A percentile compares a stretch with the other conserved stretches of the same genome.
phyloP scores from a whole-genome alignment of 768 basidiomycete genomes.

The Mycena latifolia region DNA sequence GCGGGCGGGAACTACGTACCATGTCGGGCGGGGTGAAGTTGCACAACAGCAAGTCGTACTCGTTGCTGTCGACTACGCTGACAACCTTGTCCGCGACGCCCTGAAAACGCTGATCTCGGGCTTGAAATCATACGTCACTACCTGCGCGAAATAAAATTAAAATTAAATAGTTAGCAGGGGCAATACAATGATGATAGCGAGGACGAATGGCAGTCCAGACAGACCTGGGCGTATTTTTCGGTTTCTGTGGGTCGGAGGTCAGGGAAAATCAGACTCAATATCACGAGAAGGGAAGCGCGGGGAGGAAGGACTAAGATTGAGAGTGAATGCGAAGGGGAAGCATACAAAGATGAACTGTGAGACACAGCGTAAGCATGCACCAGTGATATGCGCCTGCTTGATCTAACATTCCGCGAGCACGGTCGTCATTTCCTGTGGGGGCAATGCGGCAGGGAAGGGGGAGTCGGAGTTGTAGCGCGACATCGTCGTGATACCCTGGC shows the following conservation, averaged over 20 bases:
- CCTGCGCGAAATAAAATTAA: too few relatives aligned
- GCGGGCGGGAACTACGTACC: too few relatives aligned
- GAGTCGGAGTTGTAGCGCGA: constrained; percentile 93
- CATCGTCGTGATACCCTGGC: constrained; percentile 84
- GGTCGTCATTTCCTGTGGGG: constrained; percentile 94
- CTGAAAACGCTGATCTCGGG: constrained; percentile 66
- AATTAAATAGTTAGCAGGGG: too few relatives aligned
- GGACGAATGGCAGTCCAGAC: too few relatives aligned
- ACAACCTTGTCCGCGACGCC: constrained; percentile 93
- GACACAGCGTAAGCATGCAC: constrained; percentile 56
- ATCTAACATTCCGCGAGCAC: constrained; percentile 93
- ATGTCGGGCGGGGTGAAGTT: constrained; percentile 51
- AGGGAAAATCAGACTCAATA: too few relatives aligned
- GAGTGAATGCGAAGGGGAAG: background rate
- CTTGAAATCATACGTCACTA: constrained; percentile 78
- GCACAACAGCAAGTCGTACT: constrained; percentile 89
- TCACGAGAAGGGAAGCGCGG: too few relatives aligned
- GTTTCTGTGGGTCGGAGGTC: too few relatives aligned
- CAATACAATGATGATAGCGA: too few relatives aligned
- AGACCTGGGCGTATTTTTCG: constrained; percentile 99
- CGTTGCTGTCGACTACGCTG: constrained; percentile 75
- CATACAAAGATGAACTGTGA: too few relatives aligned
- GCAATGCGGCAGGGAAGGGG: constrained; percentile 91
- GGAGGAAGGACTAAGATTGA: too few relatives aligned
- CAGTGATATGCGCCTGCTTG: constrained; percentile 91